Percentiles rank a stretch among this genome's conserved stretches.
These are phyloP conservation scores for Saccharomyces hybrid DNA, from an alignment of 1,139 yeast species.

Conservation along the genomic window DNA sequence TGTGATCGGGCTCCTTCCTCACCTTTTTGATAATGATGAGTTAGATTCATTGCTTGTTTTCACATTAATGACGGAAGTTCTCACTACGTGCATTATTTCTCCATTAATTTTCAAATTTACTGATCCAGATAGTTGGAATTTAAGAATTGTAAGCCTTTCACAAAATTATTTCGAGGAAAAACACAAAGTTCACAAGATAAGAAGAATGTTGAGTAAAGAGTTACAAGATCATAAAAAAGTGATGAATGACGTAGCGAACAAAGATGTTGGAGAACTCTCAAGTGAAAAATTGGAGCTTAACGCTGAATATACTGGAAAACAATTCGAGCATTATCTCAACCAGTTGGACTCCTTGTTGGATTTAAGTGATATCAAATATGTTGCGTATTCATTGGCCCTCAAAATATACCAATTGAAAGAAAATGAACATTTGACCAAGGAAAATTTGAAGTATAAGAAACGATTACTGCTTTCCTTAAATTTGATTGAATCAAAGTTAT, in stretches of 20 bases:
- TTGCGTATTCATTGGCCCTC: constrained; percentile 14
- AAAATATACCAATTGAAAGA: constrained; percentile 13
- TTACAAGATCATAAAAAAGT: constrained; percentile 14
- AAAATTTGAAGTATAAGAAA: constrained; percentile 24
- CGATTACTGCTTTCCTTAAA: constrained; percentile 32
- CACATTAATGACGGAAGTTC: constrained; percentile 53
- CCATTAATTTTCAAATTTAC: constrained; percentile 51
- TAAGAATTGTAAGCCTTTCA: constrained; percentile 49
- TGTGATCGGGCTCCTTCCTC: constrained; percentile 42
- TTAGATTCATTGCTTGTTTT: constrained; percentile 41
- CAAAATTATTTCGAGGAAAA: constrained; percentile 66
- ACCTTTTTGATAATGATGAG: constrained; percentile 45
- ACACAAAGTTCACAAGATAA: constrained; percentile 62
- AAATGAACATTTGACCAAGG: constrained; percentile 12
- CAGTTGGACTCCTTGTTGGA: constrained; percentile 16
- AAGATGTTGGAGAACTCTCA: background rate
- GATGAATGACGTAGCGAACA: background rate
- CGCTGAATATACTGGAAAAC: constrained; percentile 15
- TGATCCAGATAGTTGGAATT: constrained; percentile 75
- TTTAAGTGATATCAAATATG: constrained; percentile 13
- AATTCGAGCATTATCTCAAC: constrained; percentile 22
- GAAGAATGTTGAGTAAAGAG: constrained; percentile 47
- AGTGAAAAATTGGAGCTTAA: constrained; percentile 25
- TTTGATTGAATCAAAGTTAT: constrained; percentile 31
- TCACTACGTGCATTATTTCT: constrained; percentile 47